Evolutionary conservation across 306 rosid species (phyloP), one percentile per base, ranked within the genome.

Genomic region (Dalbergia cochinchinensis): DNA sequence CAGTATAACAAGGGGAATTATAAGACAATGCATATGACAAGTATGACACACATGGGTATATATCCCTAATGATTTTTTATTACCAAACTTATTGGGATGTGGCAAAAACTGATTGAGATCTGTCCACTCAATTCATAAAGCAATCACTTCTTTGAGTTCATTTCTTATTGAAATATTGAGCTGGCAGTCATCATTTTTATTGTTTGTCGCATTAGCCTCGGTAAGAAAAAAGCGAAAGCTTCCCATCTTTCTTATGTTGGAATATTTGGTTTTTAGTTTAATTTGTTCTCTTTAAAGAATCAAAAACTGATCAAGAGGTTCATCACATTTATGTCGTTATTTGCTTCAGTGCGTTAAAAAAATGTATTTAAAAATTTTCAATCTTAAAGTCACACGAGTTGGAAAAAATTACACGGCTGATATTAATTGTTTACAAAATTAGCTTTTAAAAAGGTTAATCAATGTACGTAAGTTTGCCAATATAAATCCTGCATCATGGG

Each of bases 41-140:
- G 22, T 65, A 50, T 42, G 73, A 7, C 69, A 47, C 79, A 53
- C 12, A 68, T 12, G 37, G 5, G 22, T 4, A 26, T 47, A 12
- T 22, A 37, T 15, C 9, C 54, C 33, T 39, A 65, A 4, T 41
- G 10, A 18, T 65, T 0, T 19, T 61, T 26, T 37, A 18, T 53
- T 55, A 4, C 16, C 4, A 8, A 18, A 39, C 35, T 64, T 15
- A 5, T 6, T 48, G 54, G 53, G 8, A 48, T 35, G 65, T 12
- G 31, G 8, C n/a, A 35, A 51, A 19, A 51, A 65, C 9, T 51
- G n/a, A 11, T 42, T 9, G 12, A 66, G 57, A 65, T 51, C n/a
- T 66, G 59, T 51, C 34, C 45, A 14, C 42, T 54, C 74, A 77
- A 15, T 53, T 66, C 19, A 53, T 54, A 15, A 55, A 77, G 26